These are phyloP conservation scores for Aspergillus amoenus DNA, from an alignment of 2,329 filamentous ascomycete genomes.

Conservation along the genomic window DNA sequence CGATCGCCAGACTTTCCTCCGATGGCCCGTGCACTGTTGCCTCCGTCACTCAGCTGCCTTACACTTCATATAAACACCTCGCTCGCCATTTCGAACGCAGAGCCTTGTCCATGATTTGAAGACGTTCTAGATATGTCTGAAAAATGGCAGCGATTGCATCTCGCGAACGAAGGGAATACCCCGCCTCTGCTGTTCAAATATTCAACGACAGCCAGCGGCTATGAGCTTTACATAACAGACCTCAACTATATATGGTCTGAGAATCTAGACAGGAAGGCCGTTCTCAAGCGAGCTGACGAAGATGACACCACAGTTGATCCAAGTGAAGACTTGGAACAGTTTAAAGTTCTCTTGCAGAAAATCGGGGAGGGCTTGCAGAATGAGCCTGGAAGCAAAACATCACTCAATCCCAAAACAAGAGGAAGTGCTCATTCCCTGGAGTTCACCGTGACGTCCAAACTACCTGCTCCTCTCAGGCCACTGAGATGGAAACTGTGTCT, in stretches of 20 bases:
- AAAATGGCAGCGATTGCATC: constrained; percentile 37
- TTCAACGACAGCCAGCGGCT: constrained; percentile 38
- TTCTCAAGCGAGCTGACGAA: constrained; percentile 50
- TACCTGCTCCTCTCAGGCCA: constrained; percentile 55
- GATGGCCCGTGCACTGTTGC: constrained; percentile 20
- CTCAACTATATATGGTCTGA: constrained; percentile 60
- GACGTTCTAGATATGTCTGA: constrained; percentile 26
- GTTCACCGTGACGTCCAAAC: constrained; percentile 47
- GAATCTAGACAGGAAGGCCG: constrained; percentile 44
- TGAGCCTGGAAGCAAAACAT: constrained; percentile 29
- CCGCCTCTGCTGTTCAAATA: constrained; percentile 44
- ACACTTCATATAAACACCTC: constrained; percentile 3
- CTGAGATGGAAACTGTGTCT: constrained; percentile 56
- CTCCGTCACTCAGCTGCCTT: constrained; percentile 9
- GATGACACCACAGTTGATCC: constrained; percentile 60
- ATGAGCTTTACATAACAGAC: constrained; percentile 58
- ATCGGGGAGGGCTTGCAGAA: constrained; percentile 50
- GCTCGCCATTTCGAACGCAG: background rate
- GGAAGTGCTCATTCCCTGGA: constrained; percentile 37
- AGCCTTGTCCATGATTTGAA: background rate
- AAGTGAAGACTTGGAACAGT: constrained; percentile 56
- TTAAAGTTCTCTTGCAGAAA: constrained; percentile 56
- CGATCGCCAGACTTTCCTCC: constrained; percentile 25
- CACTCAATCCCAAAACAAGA: constrained; percentile 28
- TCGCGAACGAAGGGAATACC: constrained; percentile 20